Base-by-base conservation (phyloP, 1,284 basidiomycete species). In the Bjerkandera adusta region DNA sequence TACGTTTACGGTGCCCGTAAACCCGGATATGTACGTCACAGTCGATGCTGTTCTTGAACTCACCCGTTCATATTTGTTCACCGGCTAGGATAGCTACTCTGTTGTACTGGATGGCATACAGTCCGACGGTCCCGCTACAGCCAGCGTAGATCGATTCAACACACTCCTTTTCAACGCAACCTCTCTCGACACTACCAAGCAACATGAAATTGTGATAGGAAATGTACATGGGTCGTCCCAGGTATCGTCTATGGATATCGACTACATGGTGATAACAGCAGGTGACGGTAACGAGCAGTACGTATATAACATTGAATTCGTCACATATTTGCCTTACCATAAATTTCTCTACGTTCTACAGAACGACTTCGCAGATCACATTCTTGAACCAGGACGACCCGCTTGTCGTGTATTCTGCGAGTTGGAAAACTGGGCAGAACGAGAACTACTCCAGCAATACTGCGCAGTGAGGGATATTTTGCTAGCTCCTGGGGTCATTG, bases 391-490 rank as follows among this genome's bases (percentile, higher is more conserved):
- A 48, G 21, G 40, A 24, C 12, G 7, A 24, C 8, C 15, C 11
- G 26, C 36, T 26, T 21, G 37, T 48, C 18, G 25, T 33, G 5
- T 48, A 48, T 25, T 21, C 32, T 8, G 30, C 21, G 7, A 36
- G 34, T 7, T 48, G 47, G 47, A 34, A 42, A 10, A 20, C 15
- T 26, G 40, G 38, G 15, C 24, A 43, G 6, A 15, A 33, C 18
- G 7, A n/a, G 13, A 22, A 35, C 18, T 48, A 48, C 20, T 48
- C 11, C 37, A 36, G 22, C 18, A 8, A n/a, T 5, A 48, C 47
- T 16, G 37, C 37, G 47, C 47, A 48, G 47, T 48, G 18, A 22
- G 47, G 32, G n/a, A 18, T n/a, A 45, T 24, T 32, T 29, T 26
- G 13, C 22, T 6, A 10, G 16, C 27, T 8, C 27, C 37, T 36